Base-by-base conservation (phyloP, 148 eudicot genomes). In the Chenopodium quinoa region DNA sequence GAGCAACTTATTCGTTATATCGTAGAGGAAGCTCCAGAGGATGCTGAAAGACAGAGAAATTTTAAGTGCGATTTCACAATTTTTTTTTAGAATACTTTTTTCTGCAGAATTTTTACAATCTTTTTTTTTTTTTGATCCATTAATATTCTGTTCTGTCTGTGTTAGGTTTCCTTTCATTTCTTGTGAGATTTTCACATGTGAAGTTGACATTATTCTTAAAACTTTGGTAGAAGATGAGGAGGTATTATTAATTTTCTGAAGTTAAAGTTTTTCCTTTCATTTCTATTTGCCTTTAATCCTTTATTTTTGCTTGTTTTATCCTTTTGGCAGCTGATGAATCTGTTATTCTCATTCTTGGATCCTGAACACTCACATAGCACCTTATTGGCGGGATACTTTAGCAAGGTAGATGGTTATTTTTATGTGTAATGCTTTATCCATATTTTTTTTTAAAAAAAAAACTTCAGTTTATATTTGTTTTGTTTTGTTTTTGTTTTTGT, bases 111-210 rank as follows among this genome's bases (percentile, higher is more conserved):
- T 40, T 44, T 50, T 66, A 31, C 31, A 78, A 22, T 23, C 27
- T 83, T 52, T 37, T 71, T 69, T 83, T 32, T 68, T 11, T 47
- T 31, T 82, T 54, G 63, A 9, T 65, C 73, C 23, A 44, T 14
- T 74, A 46, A 50, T 31, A 76, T 13, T 73, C 17, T 73, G 34
- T 5, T 46, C 34, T 71, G 22, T 75, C 17, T 46, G 19, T 78
- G 80, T 64, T 60, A 95, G 99, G 92, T 92, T 93, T 84, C 99
- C 99, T 81, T 93, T 95, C 75, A 83, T 95, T 86, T 88, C 97
- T 68, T 95, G 97, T 86, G 99, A 95, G 86, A 93, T 95, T 71
- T 90, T 95, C 76, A 93, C 96, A 29, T 95, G 98, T 90, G 98
- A 95, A 86, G 98, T 95, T 83, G 98, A 95, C 90, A 88, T 92